phyloP scores from a whole-genome alignment of 352 stramenopile species.

The Pythium dissotocum region DNA sequence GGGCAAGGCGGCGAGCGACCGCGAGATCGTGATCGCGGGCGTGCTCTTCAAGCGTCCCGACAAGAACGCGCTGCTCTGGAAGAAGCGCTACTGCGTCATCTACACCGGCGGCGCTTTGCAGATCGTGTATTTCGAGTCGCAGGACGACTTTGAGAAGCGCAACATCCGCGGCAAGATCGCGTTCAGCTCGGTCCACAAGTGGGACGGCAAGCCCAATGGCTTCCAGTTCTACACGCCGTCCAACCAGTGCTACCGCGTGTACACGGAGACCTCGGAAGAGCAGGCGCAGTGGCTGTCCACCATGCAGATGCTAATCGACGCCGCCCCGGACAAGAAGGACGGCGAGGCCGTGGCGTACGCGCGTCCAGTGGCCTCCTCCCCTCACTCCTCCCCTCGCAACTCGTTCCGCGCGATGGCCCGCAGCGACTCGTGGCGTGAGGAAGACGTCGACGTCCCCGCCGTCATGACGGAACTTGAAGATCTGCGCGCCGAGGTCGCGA shows the following conservation, averaged over 20 bases:
- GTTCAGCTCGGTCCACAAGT: slow-evolving; percentile 78
- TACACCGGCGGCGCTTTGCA: slow-evolving; percentile 57
- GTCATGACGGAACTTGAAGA: slow-evolving; percentile 76
- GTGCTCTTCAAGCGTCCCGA: slow-evolving; percentile 85
- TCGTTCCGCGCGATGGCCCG: slow-evolving; percentile 42
- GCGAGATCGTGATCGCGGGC: slow-evolving; percentile 60
- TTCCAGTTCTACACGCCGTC: slow-evolving; percentile 88
- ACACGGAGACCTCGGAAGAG: slow-evolving; percentile 74
- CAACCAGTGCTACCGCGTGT: slow-evolving; percentile 86
- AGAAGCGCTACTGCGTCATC: slow-evolving; percentile 87
- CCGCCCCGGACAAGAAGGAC: slow-evolving; percentile 65
- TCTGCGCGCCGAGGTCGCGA: slow-evolving; percentile 67
- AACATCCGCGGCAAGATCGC: slow-evolving; percentile 82
- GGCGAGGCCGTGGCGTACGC: slow-evolving; percentile 62
- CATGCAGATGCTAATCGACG: slow-evolving; percentile 76
- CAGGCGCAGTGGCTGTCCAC: slow-evolving; percentile 62
- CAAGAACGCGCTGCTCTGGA: slow-evolving; percentile 84
- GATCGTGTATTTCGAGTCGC: slow-evolving; percentile 80
- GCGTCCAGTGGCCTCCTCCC: slow-evolving; percentile 68
- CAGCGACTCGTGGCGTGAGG: slow-evolving; percentile 78
- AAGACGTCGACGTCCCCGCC: slow-evolving; percentile 65
- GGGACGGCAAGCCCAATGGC: slow-evolving; percentile 84
- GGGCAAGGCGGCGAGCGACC: slow-evolving; percentile 15
- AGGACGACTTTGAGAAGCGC: slow-evolving; percentile 73
- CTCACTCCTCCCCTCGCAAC: slow-evolving; percentile 54